Conservation (phyloP, 176 grass and related monocot genomes). For the Eragrostis curvula region DNA sequence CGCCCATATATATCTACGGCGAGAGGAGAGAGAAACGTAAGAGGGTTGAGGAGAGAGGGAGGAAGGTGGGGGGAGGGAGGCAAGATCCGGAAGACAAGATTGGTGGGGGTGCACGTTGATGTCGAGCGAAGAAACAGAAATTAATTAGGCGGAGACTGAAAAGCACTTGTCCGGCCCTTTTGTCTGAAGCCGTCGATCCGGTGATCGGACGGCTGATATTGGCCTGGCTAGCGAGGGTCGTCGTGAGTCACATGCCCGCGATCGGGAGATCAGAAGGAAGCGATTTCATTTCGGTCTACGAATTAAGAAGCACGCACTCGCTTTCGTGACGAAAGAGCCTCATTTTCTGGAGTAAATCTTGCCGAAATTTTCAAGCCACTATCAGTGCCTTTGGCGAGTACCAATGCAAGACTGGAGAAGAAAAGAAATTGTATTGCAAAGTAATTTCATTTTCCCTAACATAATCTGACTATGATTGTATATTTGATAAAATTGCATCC, state of each 20-base stretch:
- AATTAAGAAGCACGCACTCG: background rate
- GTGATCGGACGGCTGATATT: background rate
- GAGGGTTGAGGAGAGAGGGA: background rate
- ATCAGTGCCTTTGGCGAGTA: background rate
- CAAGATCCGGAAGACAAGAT: constrained; percentile 69
- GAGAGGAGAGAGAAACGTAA: background rate
- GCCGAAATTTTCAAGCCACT: background rate
- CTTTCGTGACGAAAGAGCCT: background rate
- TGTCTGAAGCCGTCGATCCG: background rate
- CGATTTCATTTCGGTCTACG: background rate
- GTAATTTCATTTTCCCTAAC: no score
- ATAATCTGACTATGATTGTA: no score
- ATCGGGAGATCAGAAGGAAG: background rate
- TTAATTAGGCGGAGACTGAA: background rate
- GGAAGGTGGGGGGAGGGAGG: constrained; percentile 13
- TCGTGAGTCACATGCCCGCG: constrained; percentile 27
- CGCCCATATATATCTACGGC: constrained; percentile 30
- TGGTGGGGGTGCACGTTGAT: constrained; percentile 51
- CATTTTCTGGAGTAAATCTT: background rate
- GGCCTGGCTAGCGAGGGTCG: background rate
- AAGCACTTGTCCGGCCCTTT: background rate
- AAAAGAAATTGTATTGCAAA: no score
- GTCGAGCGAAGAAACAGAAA: background rate
- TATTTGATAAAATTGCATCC: no score
- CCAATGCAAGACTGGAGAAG: background rate